These are phyloP conservation scores for Xanthoparmelia taractica DNA, from an alignment of 495 filamentous ascomycete genomes.

Conservation along the genomic window DNA sequence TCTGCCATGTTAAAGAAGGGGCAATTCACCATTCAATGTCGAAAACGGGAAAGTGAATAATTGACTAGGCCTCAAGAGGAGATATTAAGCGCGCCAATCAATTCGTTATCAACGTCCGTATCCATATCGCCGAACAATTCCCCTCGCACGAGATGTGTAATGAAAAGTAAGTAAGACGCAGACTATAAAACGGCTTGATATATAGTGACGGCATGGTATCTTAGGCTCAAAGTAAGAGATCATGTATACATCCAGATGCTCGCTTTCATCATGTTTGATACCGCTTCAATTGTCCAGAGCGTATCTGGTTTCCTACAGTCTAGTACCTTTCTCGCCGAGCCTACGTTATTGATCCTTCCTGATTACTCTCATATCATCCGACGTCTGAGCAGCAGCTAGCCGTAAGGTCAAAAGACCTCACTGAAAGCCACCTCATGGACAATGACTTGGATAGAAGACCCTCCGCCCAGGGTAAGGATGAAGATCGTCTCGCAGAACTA, in stretches of 20 bases:
- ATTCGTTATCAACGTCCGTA: constrained; percentile 1
- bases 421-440: neutral
- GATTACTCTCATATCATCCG: neutral
- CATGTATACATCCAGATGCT: too few species aligned
- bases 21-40: neutral
- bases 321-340: neutral
- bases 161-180: too few species aligned
- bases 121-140: neutral
- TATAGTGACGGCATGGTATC: constrained; percentile 1
- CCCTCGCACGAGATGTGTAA: neutral
- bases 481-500: constrained; percentile 48
- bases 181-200: neutral
- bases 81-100: constrained; percentile 10
- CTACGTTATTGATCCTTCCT: neutral
- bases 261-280: too few species aligned
- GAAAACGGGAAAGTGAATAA: neutral
- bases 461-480: constrained; percentile 32
- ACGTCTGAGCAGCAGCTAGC: neutral
- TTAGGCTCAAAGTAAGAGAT: too few species aligned
- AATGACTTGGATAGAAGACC: constrained; percentile 8
- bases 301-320: neutral
- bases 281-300: neutral
- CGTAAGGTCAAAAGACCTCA: neutral
- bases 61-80: constrained; percentile 6
- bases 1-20: neutral